Evolutionary conservation across 768 basidiomycete genomes (phyloP).

Genomic region (Cystobasidium ongulense): DNA sequence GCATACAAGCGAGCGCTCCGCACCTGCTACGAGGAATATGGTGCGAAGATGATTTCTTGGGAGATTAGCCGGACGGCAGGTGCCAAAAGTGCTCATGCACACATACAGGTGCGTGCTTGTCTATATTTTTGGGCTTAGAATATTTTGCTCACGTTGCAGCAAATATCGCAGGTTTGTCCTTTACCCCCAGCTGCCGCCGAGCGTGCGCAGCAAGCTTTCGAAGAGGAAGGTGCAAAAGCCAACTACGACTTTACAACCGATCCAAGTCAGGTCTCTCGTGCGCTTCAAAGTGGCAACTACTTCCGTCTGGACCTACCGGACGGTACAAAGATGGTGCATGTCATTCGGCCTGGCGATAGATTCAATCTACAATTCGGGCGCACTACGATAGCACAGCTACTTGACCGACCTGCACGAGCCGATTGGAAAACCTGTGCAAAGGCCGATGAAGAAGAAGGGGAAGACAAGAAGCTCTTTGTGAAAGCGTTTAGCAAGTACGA

Average conservation of each 20-base stretch:
- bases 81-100: constrained; percentile 85
- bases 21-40: constrained; percentile 62
- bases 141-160: constrained; percentile 40
- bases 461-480: constrained; percentile 76
- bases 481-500: constrained; percentile 55
- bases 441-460: constrained; percentile 73
- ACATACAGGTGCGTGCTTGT: constrained; percentile 58
- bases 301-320: constrained; percentile 85
- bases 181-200: constrained; percentile 59
- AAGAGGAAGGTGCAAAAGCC: constrained; percentile 57
- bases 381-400: constrained; percentile 67
- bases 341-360: constrained; percentile 65
- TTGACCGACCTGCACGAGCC: constrained; percentile 65
- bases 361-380: constrained; percentile 92
- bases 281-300: constrained; percentile 52
- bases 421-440: constrained; percentile 89
- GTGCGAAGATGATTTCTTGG: constrained; percentile 64
- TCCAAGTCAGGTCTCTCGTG: neutral
- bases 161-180: constrained; percentile 51
- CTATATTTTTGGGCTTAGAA: neutral
- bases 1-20: constrained; percentile 70
- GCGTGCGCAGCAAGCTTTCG: constrained; percentile 63
- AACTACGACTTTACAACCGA: constrained; percentile 58
- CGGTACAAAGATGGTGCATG: constrained; percentile 74
- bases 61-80: constrained; percentile 70